Evolutionary conservation across 805 yeast species (phyloP), one percentile per base, ranked within the genome.

Genomic region (Torulaspora quercuum): DNA sequence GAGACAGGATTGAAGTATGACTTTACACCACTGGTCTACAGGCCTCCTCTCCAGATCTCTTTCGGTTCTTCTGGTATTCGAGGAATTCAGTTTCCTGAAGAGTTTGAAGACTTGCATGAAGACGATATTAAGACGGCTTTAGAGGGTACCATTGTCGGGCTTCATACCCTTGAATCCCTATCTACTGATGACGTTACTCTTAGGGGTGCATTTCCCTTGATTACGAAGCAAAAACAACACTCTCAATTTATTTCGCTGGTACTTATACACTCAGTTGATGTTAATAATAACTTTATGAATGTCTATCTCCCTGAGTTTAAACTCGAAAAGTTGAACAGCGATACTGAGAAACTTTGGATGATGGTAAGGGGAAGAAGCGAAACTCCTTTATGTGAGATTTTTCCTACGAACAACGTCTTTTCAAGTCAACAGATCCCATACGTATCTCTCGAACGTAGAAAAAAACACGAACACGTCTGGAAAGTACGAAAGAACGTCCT

Each of bases 241-340:
- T 14, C 20, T 35, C 12, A 16, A 29, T 57, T 49, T 39, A 23
- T 48, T 6, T 38, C 53, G 9, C 36, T 82, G 21, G 78, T 74
- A 1, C 63, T 85, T 32, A 67, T 86, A 0, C 95, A 87, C 52
- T 81, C 90, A 1, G 59, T 85, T 8, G 72, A 80, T 46, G 39
- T 44, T 0, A 39, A 42, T 0, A 50, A 59, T 1, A 51, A 63
- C 7, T 44, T 62, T 10, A 49, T 83, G 28, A 78, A 82, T 39
- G 33, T 86, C 1, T 78, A 82, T 48, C 61, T 82, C 0, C 87
- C 86, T 0, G 33, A 36, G 6, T 35, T 24, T 10, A 28, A 39
- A 9, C 32, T 48, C 1, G 44, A 50, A 7, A 12, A 30, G 1
- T 8, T 64, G 2, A 22, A 53, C 1, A 46, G 45, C 7, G 13